These are phyloP conservation scores for Ramaria sp. DNA, from an alignment of 768 basidiomycete genomes.

Conservation along the genomic window DNA sequence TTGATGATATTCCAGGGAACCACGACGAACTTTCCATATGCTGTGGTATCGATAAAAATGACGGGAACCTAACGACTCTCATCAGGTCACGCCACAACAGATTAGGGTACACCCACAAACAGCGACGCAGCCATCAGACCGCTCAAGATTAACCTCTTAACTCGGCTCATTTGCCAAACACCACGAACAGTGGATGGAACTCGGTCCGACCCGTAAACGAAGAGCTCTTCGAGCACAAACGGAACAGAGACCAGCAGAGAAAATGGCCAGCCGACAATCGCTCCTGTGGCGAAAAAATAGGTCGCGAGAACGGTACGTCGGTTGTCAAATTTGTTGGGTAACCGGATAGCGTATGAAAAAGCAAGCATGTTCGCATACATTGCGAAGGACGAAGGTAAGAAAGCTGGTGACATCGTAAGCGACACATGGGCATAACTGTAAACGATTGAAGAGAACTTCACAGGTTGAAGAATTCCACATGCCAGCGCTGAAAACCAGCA, in stretches of 20 bases:
- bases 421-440: neutral
- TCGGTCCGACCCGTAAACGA: constrained; percentile 60
- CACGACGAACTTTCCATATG: constrained; percentile 68
- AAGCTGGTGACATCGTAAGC: constrained; percentile 39
- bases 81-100: neutral
- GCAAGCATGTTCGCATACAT: constrained; percentile 85
- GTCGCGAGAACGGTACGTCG: constrained; percentile 57
- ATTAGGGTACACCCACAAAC: constrained; percentile 36
- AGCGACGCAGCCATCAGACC: constrained; percentile 49
- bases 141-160: constrained; percentile 43
- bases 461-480: constrained; percentile 92
- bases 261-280: constrained; percentile 95
- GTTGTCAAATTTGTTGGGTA: constrained; percentile 41
- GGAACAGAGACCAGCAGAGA: constrained; percentile 79
- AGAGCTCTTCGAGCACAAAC: constrained; percentile 84
- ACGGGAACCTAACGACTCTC: constrained; percentile 62
- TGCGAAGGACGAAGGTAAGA: constrained; percentile 91
- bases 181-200: constrained; percentile 34
- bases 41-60: constrained; percentile 70
- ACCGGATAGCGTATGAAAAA: constrained; percentile 54
- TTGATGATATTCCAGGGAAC: constrained; percentile 89
- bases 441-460: constrained; percentile 24
- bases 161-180: constrained; percentile 54
- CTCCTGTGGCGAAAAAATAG: constrained; percentile 65
- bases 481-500: constrained; percentile 75